Conservation (phyloP, 257 asterid species). For the Solanum rostratum region DNA sequence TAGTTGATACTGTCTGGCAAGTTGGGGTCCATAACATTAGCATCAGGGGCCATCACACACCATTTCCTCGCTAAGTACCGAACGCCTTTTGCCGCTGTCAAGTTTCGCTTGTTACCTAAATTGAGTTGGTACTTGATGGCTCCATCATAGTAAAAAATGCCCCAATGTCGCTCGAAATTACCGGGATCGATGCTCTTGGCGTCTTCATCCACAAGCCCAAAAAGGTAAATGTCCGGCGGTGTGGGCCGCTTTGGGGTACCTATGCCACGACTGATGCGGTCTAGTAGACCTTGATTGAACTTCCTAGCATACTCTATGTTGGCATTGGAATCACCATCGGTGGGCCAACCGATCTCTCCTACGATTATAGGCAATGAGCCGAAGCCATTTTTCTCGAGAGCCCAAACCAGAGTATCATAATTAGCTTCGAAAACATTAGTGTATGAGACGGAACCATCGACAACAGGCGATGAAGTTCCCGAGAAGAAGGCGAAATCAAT, state of each 20-base stretch:
- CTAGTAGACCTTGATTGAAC: constrained; percentile 66
- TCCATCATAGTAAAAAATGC: constrained; percentile 69
- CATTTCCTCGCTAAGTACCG: constrained; percentile 54
- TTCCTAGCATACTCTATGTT: constrained; percentile 42
- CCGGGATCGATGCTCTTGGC: constrained; percentile 65
- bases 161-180: constrained; percentile 92
- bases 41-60: constrained; percentile 76
- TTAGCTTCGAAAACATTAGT: constrained; percentile 82
- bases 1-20: constrained; percentile 23
- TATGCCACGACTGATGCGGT: constrained; percentile 37
- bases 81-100: constrained; percentile 80
- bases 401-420: constrained; percentile 69
- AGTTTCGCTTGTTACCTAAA: constrained; percentile 36
- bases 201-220: constrained; percentile 66
- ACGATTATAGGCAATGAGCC: constrained; percentile 44
- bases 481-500: constrained; percentile 49
- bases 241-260: constrained; percentile 67
- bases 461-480: constrained; percentile 45
- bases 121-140: constrained; percentile 51
- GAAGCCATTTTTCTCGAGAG: constrained; percentile 70
- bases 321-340: constrained; percentile 61
- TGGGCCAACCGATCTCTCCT: constrained; percentile 94
- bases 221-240: constrained; percentile 52
- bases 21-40: constrained; percentile 37
- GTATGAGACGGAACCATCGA: constrained; percentile 54